These are phyloP conservation scores for Penicillium dipodomyicola DNA, from an alignment of 495 filamentous ascomycete genomes.

Conservation along the genomic window DNA sequence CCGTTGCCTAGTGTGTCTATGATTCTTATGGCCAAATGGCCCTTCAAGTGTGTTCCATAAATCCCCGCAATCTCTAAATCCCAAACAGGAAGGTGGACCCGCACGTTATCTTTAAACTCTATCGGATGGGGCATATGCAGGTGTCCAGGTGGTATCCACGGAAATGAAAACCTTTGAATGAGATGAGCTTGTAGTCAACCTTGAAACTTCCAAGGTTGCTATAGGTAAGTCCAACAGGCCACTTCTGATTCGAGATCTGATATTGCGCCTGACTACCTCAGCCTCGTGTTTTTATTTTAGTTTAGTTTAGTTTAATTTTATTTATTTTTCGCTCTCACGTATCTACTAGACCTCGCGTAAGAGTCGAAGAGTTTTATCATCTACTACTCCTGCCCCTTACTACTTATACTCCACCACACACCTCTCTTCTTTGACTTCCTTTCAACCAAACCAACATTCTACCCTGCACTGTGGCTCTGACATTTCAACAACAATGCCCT, in stretches of 20 bases:
- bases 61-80: neutral
- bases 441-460: neutral
- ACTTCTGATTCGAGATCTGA: slow-evolving; percentile 16
- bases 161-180: slow-evolving; percentile 7
- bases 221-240: slow-evolving; percentile 22
- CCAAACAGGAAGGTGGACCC: slow-evolving; percentile 22
- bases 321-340: neutral
- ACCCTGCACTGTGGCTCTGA: neutral
- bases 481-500: slow-evolving; percentile 22
- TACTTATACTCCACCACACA: neutral
- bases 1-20: neutral
- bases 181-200: neutral
- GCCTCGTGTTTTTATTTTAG: neutral
- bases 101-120: slow-evolving; percentile 9
- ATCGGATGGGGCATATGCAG: neutral
- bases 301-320: too few relatives aligned
- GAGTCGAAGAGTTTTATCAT: neutral
- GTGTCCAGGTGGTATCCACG: neutral
- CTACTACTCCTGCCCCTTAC: neutral
- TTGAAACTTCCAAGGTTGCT: too few relatives aligned
- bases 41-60: neutral
- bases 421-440: neutral
- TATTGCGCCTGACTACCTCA: neutral
- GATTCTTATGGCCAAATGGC: neutral
- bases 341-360: neutral